Conservation (phyloP, 192 early-diverging fungal species). For the Tieghemiomyces parasiticus region DNA sequence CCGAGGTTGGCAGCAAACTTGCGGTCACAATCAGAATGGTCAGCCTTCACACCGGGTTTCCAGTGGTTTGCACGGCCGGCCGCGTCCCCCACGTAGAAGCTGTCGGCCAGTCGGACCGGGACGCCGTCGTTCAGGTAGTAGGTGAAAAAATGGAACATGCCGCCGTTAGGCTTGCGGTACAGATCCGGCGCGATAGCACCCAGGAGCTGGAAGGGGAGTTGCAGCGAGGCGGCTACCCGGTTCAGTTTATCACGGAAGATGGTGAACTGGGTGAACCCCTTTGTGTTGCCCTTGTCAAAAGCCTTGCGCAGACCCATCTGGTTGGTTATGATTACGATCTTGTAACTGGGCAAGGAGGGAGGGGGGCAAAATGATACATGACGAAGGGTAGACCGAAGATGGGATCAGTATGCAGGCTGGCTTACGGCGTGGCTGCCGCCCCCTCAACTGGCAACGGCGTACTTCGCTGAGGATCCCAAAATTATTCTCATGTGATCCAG, state of each 20-base stretch:
- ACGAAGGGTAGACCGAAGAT: too few relatives aligned
- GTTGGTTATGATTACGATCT: constrained; percentile 63
- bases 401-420: too few relatives aligned
- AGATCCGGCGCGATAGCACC: constrained; percentile 50
- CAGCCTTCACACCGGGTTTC: constrained; percentile 39
- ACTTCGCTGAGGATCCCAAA: too few relatives aligned
- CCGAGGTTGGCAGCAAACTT: constrained; percentile 68
- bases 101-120: constrained; percentile 31
- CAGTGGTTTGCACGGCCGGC: constrained; percentile 63
- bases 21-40: constrained; percentile 72
- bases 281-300: constrained; percentile 22
- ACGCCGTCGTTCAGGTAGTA: constrained; percentile 13
- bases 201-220: constrained; percentile 51
- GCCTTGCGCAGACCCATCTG: constrained; percentile 39
- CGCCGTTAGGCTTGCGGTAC: constrained; percentile 28
- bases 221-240: constrained; percentile 14
- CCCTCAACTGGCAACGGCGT: too few relatives aligned
- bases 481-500: too few relatives aligned
- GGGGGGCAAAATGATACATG: constrained; percentile 22
- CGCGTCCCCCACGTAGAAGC: constrained; percentile 89
- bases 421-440: too few relatives aligned
- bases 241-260: constrained; percentile 6
- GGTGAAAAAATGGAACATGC: constrained; percentile 19
- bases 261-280: constrained; percentile 17
- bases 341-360: constrained; percentile 24